These are phyloP conservation scores for Pythium vanterpoolii DNA, from an alignment of 352 stramenopile genomes.

Conservation along the genomic window DNA sequence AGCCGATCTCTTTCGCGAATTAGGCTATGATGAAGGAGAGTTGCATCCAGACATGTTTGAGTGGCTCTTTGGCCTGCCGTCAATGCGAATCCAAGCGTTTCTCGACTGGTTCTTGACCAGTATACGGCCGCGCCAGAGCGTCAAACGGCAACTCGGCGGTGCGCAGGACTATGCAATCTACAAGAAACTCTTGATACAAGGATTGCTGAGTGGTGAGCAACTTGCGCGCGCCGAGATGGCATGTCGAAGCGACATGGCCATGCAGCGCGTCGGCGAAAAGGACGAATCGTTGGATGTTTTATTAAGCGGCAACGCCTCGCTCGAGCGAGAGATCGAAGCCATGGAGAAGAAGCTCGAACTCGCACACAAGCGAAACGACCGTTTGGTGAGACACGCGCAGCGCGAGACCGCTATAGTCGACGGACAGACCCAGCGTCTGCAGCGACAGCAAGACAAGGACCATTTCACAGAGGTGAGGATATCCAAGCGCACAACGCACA, in stretches of 20 bases:
- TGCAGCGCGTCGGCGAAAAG: not conserved
- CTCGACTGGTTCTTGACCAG: conserved; percentile 39
- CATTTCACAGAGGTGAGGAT: conserved; percentile 25
- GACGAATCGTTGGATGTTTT: conserved; percentile 33
- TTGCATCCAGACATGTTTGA: conserved; percentile 33
- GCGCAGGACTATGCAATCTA: conserved; percentile 32
- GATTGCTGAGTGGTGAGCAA: conserved; percentile 22
- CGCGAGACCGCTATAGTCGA: conserved; percentile 10
- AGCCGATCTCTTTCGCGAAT: conserved; percentile 30
- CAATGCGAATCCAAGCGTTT: conserved; percentile 40
- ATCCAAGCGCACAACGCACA: not conserved
- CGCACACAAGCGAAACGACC: conserved; percentile 27
- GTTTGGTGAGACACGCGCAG: conserved; percentile 29
- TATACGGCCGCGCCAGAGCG: conserved; percentile 29
- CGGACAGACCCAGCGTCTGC: conserved; percentile 3
- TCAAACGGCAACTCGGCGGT: conserved; percentile 22
- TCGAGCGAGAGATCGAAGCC: conserved; percentile 30
- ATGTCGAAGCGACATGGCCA: conserved; percentile 14
- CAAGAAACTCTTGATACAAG: conserved; percentile 16
- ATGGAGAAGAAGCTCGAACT: conserved; percentile 30
- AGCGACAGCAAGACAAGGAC: conserved; percentile 12
- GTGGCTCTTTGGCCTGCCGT: conserved; percentile 37
- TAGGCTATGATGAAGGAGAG: conserved; percentile 34
- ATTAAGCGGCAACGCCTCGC: conserved; percentile 11
- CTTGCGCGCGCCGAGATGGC: conserved; percentile 23